Evolutionary conservation across 2,329 filamentous ascomycete species (phyloP), one percentile per base, ranked within the genome.

Genomic region (Xylariaceae sp.): DNA sequence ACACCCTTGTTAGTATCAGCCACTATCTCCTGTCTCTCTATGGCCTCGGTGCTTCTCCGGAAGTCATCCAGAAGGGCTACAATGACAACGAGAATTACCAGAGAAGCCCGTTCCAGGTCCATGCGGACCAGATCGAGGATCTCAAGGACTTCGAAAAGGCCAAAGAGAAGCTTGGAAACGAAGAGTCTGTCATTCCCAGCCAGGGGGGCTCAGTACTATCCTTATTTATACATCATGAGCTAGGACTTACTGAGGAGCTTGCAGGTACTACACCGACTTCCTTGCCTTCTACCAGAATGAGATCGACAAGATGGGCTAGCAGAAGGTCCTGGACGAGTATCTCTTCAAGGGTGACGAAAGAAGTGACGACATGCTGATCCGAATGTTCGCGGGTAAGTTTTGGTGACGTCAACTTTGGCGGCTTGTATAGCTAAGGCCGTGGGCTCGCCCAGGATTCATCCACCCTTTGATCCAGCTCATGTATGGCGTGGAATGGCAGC

Each of bases 391-490:
- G 13, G 86, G 85, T 80, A 67, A 56, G 72, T 67, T 21, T 26
- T n/a, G 13, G 11, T 36, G 24, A 15, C 5, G 11, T 9, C 29
- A 29, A 29, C n/a, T 21, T 9, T 4, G 3, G 18, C 6, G 18
- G 21, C 10, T 15, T 1, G 16, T 10, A 37, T 16, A 11, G 37
- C 18, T 18, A 32, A 21, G 16, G 15, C 44, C 6, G 16, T 54
- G 27, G 61, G 15, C 10, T 8, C 18, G 11, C 27, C n/a, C 35
- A 81, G 85, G 88, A 0, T 81, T 93, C 58, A 63, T 92, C 2
- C 91, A 96, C 66, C 91, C 91, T 2, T 74, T 94, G 13, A 92
- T 96, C 58, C 91, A 96, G 67, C 80, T 96, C 16, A 89, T 91
- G 42, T 96, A 91, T 67, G 92, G 89, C 4, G 68, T 96, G 29